Percentiles rank a stretch among this genome's conserved stretches.
Evolutionary conservation across 108 stramenopile species (phyloP).

Genomic region (Stephanodiscus triporus): DNA sequence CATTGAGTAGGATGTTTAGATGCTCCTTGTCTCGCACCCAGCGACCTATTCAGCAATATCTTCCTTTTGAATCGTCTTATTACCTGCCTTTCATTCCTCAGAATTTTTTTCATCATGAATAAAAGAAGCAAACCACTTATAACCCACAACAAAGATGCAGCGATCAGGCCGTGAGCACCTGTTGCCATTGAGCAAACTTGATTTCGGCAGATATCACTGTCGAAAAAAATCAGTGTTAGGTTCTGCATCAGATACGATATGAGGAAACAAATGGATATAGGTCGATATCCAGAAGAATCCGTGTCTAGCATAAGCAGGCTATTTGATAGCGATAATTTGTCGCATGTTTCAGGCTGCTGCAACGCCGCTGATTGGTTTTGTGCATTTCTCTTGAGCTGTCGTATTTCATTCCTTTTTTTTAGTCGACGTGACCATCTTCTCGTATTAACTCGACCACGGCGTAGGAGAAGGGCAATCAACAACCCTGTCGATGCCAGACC

Average conservation of each 20-base stretch:
- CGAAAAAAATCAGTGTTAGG: constrained; percentile 30
- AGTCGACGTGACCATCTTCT: background rate
- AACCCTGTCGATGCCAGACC: constrained; percentile 18
- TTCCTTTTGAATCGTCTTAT: constrained; percentile 3
- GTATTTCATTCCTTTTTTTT: background rate
- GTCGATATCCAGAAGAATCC: constrained; percentile 21
- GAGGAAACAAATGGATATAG: constrained; percentile 30
- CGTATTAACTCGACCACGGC: background rate
- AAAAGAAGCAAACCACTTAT: constrained; percentile 27
- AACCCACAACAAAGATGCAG: constrained; percentile 40
- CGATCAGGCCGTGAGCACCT: constrained; percentile 28
- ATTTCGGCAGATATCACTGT: constrained; percentile 32
- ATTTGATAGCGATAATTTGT: constrained; percentile 1
- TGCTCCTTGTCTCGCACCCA: background rate
- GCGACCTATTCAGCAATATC: too few relatives aligned
- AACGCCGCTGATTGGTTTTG: background rate
- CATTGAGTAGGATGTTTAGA: background rate
- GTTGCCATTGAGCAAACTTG: constrained; percentile 25
- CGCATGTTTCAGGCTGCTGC: background rate
- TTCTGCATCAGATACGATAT: constrained; percentile 32
- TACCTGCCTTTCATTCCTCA: constrained; percentile 11
- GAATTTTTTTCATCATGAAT: constrained; percentile 23
- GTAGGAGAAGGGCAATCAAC: constrained; percentile 15
- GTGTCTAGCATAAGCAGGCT: constrained; percentile 15
- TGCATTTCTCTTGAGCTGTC: background rate